These are phyloP conservation scores for Cercospora zeae-maydis DNA, from an alignment of 2,329 filamentous ascomycete genomes.

Conservation along the genomic window DNA sequence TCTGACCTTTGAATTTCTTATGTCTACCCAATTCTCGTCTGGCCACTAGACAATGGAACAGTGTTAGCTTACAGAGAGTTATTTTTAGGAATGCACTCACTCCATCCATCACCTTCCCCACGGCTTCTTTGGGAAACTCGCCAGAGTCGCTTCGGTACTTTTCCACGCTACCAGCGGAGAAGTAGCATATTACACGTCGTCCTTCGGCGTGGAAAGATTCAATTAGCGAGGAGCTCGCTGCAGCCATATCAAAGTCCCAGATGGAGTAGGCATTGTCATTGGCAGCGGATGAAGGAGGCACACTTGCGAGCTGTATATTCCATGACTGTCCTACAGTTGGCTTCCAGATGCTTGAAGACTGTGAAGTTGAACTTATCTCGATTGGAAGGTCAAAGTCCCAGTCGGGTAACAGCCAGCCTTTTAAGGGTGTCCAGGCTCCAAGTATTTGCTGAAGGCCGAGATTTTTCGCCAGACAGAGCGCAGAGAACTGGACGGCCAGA, in stretches of 20 bases:
- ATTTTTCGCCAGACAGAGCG: not conserved
- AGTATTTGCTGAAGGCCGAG: constrained; percentile 1
- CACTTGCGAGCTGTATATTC: constrained; percentile 18
- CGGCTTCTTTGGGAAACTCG: constrained; percentile 53
- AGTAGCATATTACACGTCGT: constrained; percentile 64
- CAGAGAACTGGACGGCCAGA: not conserved
- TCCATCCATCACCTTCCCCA: constrained; percentile 58
- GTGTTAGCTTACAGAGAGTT: no score
- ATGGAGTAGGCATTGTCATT: constrained; percentile 9
- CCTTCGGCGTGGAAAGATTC: constrained; percentile 15
- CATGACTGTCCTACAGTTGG: constrained; percentile 17
- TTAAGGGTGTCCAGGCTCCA: not conserved
- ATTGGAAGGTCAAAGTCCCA: not conserved
- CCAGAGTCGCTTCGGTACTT: constrained; percentile 60
- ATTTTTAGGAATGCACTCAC: not conserved
- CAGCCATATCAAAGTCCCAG: constrained; percentile 20
- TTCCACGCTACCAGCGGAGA: constrained; percentile 59
- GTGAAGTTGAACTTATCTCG: not conserved
- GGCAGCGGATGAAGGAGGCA: constrained; percentile 6
- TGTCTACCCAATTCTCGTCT: constrained; percentile 64
- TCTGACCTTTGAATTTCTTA: constrained; percentile 55
- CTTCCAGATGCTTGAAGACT: not conserved
- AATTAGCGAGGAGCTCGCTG: constrained; percentile 2
- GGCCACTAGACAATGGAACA: constrained; percentile 47
- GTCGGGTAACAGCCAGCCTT: not conserved